A percentile compares a stretch with the other conserved stretches of the same genome.
Evolutionary conservation across 75 land plant genomes (phyloP).

Genomic region (Pinus taeda): DNA sequence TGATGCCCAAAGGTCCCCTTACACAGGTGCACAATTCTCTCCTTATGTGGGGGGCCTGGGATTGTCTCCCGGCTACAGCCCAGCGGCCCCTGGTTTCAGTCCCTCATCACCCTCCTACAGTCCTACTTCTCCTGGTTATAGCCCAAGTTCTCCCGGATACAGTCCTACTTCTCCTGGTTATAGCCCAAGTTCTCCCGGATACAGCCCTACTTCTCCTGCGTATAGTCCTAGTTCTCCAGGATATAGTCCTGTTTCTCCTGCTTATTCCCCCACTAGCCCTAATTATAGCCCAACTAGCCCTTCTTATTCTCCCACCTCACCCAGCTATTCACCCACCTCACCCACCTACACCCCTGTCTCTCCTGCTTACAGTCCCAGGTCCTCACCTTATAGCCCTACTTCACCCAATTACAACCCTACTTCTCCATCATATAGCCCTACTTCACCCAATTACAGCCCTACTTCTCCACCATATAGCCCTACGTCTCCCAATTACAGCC

Average conservation of each 20-base stretch:
- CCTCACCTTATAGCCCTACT: slow-evolving; percentile 36
- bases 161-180: slow-evolving; percentile 60
- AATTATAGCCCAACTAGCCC: slow-evolving; percentile 33
- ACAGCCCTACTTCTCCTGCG: slow-evolving; percentile 43
- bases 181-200: slow-evolving; percentile 40
- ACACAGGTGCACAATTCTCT: slow-evolving; percentile 15
- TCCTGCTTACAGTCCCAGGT: slow-evolving; percentile 44
- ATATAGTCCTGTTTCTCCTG: slow-evolving; percentile 90
- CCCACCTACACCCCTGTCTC: slow-evolving; percentile 34
- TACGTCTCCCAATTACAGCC: background rate
- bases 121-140: slow-evolving; percentile 38
- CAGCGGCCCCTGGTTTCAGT: slow-evolving; percentile 36
- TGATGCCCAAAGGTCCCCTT: background rate
- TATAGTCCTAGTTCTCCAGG: slow-evolving; percentile 81
- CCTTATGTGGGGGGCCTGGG: slow-evolving; percentile 37
- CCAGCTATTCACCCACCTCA: slow-evolving; percentile 65
- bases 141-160: slow-evolving; percentile 22
- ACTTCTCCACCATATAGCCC: background rate
- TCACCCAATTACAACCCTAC: slow-evolving; percentile 44
- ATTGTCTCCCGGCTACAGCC: slow-evolving; percentile 37
- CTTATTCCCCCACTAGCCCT: slow-evolving; percentile 87
- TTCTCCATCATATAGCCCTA: slow-evolving; percentile 56
- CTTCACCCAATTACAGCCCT: slow-evolving; percentile 54
- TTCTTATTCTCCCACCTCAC: slow-evolving; percentile 47
- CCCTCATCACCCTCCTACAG: slow-evolving; percentile 29